These are phyloP conservation scores for Rutidosis leptorrhynchoides DNA, from an alignment of 129 eudicot species.

Conservation along the genomic window DNA sequence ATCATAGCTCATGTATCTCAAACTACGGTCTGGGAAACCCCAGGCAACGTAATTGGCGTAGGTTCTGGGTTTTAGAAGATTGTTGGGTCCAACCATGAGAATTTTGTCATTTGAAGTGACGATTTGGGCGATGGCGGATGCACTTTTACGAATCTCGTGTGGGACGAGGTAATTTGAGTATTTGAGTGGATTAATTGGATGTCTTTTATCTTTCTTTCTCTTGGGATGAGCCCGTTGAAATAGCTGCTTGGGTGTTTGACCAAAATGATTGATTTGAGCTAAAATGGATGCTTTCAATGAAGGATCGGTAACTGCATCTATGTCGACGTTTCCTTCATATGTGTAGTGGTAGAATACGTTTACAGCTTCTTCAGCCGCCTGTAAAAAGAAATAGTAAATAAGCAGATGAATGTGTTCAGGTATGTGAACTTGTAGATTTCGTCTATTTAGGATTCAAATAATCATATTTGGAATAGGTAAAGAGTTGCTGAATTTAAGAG, in stretches of 20 bases:
- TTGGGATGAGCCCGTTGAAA: slow-evolving; percentile 79
- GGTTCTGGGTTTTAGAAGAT: slow-evolving; percentile 70
- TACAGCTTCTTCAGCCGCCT: slow-evolving; percentile 97
- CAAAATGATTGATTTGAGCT: slow-evolving; percentile 98
- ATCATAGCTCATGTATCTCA: slow-evolving; percentile 71
- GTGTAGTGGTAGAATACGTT: slow-evolving; percentile 96
- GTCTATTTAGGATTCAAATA: neutral
- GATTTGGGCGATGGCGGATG: slow-evolving; percentile 64
- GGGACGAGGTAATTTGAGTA: slow-evolving; percentile 67
- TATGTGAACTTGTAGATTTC: neutral
- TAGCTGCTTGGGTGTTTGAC: slow-evolving; percentile 93
- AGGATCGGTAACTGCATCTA: slow-evolving; percentile 89
- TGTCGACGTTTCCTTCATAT: slow-evolving; percentile 92
- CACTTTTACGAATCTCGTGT: slow-evolving; percentile 56
- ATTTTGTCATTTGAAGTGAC: slow-evolving; percentile 63
- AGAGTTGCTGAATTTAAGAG: neutral
- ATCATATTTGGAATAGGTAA: neutral
- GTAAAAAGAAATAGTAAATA: slow-evolving; percentile 13
- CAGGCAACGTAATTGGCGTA: slow-evolving; percentile 77
- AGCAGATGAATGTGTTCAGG: neutral
- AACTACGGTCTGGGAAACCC: slow-evolving; percentile 96
- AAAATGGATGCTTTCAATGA: slow-evolving; percentile 96
- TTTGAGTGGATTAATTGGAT: slow-evolving; percentile 63
- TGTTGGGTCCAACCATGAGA: slow-evolving; percentile 65
- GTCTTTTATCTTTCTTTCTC: slow-evolving; percentile 57